These are phyloP conservation scores for Hymenoscyphus salicellus DNA, from an alignment of 2,329 filamentous ascomycete genomes.

Conservation along the genomic window DNA sequence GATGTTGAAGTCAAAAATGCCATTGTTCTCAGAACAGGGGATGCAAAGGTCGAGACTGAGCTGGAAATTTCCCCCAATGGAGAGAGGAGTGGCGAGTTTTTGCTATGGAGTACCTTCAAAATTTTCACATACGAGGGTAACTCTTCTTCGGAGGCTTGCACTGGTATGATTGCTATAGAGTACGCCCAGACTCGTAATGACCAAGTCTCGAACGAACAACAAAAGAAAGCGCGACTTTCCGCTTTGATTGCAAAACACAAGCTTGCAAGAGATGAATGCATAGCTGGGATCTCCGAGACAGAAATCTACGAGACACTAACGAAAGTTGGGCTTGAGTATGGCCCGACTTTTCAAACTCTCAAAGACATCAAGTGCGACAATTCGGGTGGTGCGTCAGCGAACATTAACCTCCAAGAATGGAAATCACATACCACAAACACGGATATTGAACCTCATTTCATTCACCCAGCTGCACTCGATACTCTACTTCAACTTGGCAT, in stretches of 20 bases:
- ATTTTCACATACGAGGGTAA: background rate
- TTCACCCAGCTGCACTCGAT: conserved; percentile 12
- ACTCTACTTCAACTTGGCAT: conserved; percentile 9
- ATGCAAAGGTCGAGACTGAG: conserved; percentile 1
- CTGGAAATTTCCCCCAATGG: background rate
- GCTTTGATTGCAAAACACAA: background rate
- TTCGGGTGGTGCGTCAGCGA: background rate
- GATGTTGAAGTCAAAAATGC: conserved; percentile 46
- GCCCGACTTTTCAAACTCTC: conserved; percentile 1
- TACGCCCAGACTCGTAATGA: background rate
- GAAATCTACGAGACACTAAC: background rate
- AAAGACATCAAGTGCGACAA: background rate
- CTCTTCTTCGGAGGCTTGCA: conserved; percentile 3
- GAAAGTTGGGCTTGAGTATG: conserved; percentile 1
- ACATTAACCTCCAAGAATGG: conserved; percentile 3
- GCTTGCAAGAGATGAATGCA: background rate
- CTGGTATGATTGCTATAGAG: background rate
- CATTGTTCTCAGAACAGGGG: conserved; percentile 39
- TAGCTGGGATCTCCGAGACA: background rate
- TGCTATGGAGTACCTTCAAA: background rate
- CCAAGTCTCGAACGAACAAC: background rate
- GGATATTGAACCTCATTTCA: background rate
- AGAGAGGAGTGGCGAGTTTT: background rate
- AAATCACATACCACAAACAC: background rate
- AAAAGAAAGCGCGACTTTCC: background rate